Evolutionary conservation across 2,329 filamentous ascomycete species (phyloP), one percentile per base, ranked within the genome.

Genomic region (Beauveria bassiana): DNA sequence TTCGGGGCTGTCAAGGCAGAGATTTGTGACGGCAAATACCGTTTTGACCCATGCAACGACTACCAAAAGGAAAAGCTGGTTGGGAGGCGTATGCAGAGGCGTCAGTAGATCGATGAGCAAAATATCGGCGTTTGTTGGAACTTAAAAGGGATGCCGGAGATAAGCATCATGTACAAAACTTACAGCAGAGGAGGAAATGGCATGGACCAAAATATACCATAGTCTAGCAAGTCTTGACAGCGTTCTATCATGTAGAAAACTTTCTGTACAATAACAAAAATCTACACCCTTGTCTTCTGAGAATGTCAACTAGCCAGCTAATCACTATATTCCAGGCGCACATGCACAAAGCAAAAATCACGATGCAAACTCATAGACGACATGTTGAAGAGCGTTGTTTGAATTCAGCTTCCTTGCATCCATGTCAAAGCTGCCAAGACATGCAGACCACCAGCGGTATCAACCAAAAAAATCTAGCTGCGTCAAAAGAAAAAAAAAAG

Each of bases 401-500:
- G 16, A 43, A 58, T 50, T 38, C 55, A 50, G 46, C 45, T 50
- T 58, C 45, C 45, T 50, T 40, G 31, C 40, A 50, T 50, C 34
- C 55, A 58, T 50, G 55, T 38, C 43, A 46, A 47, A 34, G 42
- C 45, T 58, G 55, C 43, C 31, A 42, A 22, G 45, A 26, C 28
- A 38, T 24, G 34, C 28, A 57, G 20, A 34, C 43, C 55, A 49
- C 34, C 47, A 59, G 47, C 57, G 47, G 57, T 52, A 43, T 64
- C 63, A 66, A 64, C 65, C 66, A 64, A 69, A 63, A 63, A 54
- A 55, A 49, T 47, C 59, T 52, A 59, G 38, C 57, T 34, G 47
- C 24, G 47, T 50, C 53, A 58, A 61, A 53, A 51, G 50, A 57
- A 43, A 50, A 51, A 54, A 57, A 43, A 50, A 65, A 54, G 54